phyloP scores from a whole-genome alignment of 179 eudicot species.

The Actinidia chinensis region DNA sequence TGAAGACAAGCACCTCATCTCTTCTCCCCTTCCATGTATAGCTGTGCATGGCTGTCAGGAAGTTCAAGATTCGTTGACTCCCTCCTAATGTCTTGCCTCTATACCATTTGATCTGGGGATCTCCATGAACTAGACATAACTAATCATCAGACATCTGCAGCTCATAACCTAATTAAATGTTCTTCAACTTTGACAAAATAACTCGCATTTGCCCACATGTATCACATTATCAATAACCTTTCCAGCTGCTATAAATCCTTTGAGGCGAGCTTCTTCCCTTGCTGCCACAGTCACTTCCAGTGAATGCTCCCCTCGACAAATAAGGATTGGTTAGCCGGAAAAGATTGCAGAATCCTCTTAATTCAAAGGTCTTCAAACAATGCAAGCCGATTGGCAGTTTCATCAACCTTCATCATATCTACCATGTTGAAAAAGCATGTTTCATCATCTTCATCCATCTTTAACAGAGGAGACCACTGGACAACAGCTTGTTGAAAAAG shows the following conservation, averaged over 20 bases:
- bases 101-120: conserved; percentile 21
- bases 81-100: conserved; percentile 26
- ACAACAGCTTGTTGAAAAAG: conserved; percentile 69
- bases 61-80: conserved; percentile 20
- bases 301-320: conserved; percentile 66
- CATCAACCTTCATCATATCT: conserved; percentile 78
- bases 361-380: conserved; percentile 87
- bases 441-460: conserved; percentile 63
- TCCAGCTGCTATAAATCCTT: conserved; percentile 86
- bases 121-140: conserved; percentile 27
- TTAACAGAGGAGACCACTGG: conserved; percentile 39
- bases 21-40: conserved; percentile 69
- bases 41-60: conserved; percentile 27
- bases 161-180: conserved; percentile 56
- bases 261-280: conserved; percentile 67
- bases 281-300: conserved; percentile 50
- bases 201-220: conserved; percentile 55
- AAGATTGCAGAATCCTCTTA: conserved; percentile 89
- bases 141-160: conserved; percentile 42
- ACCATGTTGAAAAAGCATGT: conserved; percentile 68
- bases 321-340: conserved; percentile 77
- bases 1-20: conserved; percentile 87
- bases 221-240: conserved; percentile 64
- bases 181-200: conserved; percentile 58
- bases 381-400: conserved; percentile 60